Base-by-base conservation (phyloP, 208 protist genomes). In the Leishmania braziliensis region DNA sequence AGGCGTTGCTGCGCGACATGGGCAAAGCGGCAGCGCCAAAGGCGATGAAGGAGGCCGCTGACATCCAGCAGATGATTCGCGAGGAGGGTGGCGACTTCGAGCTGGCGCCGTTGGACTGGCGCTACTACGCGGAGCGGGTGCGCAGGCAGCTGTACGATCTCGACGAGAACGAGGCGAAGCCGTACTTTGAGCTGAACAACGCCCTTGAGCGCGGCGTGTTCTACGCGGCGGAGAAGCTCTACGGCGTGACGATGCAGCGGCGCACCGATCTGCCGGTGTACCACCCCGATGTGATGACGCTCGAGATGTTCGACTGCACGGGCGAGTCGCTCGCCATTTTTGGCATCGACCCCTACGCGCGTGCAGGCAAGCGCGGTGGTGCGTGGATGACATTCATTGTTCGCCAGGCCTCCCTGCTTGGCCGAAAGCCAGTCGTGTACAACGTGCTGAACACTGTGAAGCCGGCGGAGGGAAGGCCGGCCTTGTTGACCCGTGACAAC, bases 321-420 rank as follows among this genome's bases (percentile, higher is more conserved):
- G 83, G 72, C 70, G 75, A 68, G 36, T 43, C 81, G 16, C 78
- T 91, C 39, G 90, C 90, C 48, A 79, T 93, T 23, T 91, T 81
- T 72, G 83, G 76, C 80, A 70, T 90, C 20, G 90, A 91, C 78
- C 86, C 84, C 5, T 93, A 85, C 79, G 81, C 88, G 4, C 90
- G 90, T 26, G 26, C 85, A 4, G 90, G 77, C 84, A 91, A 91
- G 84, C 79, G 79, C 16, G 90, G 90, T 29, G 90, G 90, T 36
- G 86, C 86, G 65, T 91, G 90, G 88, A 91, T 91, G 85, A 90
- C 85, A n/a, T 90, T 77, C 72, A 90, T 84, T 69, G 85, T 90
- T n/a, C 58, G 75, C 29, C 89, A 90, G 78, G 29, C 76, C 18
- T 10, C 18, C 5, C n/a, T 81, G 39, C 81, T 89, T 6, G 18